These are phyloP conservation scores for Triticum turgidum DNA, from an alignment of 176 grass and related monocot species.

Conservation along the genomic window DNA sequence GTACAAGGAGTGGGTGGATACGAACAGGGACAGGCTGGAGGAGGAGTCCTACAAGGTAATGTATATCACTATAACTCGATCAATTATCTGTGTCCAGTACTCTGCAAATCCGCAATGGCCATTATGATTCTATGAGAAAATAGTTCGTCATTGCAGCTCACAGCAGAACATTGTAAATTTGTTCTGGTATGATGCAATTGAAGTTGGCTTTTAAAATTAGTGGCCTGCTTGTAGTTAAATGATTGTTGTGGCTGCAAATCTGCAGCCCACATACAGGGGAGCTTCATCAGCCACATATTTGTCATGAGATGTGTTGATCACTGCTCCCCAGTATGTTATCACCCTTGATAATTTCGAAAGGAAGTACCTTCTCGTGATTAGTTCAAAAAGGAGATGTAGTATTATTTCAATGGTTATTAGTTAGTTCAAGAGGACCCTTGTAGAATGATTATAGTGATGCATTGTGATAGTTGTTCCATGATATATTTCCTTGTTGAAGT, in stretches of 20 bases:
- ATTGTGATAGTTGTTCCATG: neutral
- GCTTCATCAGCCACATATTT: neutral
- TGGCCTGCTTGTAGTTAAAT: neutral
- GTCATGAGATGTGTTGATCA: neutral
- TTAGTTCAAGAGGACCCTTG: neutral
- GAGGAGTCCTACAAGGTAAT: constrained; percentile 82
- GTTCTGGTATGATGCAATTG: neutral
- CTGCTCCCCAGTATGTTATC: neutral
- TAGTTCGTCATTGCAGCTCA: neutral
- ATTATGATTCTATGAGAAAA: neutral
- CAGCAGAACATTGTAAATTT: neutral
- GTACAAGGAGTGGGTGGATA: constrained; percentile 92
- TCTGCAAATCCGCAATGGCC: neutral
- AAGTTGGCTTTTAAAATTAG: neutral
- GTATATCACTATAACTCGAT: neutral
- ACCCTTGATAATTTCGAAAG: neutral
- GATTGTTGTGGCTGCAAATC: neutral
- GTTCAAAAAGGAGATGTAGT: neutral
- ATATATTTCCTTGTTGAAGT: neutral
- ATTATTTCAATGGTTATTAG: neutral
- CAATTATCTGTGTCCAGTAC: neutral
- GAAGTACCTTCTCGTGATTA: neutral
- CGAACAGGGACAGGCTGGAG: constrained; percentile 68
- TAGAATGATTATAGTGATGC: neutral
- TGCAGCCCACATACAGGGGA: neutral